A percentile compares a stretch with the other conserved stretches of the same genome.
phyloP scores from a whole-genome alignment of 345 rosid species.

The Rhizophora apiculata region DNA sequence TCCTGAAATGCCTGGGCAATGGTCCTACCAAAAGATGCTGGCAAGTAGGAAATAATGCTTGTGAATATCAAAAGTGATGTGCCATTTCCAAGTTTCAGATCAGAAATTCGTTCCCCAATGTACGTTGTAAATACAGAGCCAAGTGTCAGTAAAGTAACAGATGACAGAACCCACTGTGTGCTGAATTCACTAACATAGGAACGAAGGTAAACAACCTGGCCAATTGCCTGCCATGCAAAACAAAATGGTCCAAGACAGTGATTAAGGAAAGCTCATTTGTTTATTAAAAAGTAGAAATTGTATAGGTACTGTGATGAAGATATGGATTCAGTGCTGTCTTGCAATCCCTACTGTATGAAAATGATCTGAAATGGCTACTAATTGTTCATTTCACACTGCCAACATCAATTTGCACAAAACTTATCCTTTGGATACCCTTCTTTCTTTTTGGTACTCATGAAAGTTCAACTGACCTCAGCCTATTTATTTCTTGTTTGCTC shows the following conservation, averaged over 20 bases:
- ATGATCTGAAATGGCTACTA: background rate
- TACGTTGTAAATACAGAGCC: constrained; percentile 86
- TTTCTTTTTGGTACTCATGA: background rate
- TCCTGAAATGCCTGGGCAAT: constrained; percentile 73
- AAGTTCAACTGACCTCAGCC: background rate
- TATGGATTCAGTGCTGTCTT: background rate
- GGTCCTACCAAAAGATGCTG: constrained; percentile 95
- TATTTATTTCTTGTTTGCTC: background rate
- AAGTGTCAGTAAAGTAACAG: constrained; percentile 73
- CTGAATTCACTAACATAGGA: constrained; percentile 89
- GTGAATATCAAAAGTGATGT: constrained; percentile 92
- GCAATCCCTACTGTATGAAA: background rate
- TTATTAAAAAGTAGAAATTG: background rate
- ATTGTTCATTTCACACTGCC: background rate
- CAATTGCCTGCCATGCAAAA: constrained; percentile 62
- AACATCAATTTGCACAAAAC: constrained; percentile 4
- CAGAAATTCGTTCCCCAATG: constrained; percentile 85
- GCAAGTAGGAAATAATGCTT: constrained; percentile 92
- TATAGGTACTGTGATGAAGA: constrained; percentile 1
- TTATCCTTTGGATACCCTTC: background rate
- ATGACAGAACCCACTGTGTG: constrained; percentile 78
- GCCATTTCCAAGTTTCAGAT: constrained; percentile 95
- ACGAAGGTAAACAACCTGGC: constrained; percentile 87
- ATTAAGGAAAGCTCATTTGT: background rate
- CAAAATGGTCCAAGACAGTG: background rate